These are phyloP conservation scores for Quercus cerris DNA, from an alignment of 306 rosid species.

Conservation along the genomic window DNA sequence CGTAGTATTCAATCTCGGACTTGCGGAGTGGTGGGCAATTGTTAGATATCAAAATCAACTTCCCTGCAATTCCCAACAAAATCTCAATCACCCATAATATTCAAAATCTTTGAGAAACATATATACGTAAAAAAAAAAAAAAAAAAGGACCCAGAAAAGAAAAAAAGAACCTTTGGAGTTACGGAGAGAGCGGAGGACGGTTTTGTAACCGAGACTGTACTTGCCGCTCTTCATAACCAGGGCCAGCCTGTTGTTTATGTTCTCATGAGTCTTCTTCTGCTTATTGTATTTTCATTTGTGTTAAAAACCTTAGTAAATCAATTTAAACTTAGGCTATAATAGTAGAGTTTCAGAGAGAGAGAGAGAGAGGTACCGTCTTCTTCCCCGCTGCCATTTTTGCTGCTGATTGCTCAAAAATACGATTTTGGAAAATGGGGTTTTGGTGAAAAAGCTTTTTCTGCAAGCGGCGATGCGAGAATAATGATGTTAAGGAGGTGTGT, in stretches of 20 bases:
- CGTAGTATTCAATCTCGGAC: conserved; percentile 80
- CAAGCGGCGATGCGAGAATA: not conserved
- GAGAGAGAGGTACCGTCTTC: conserved; percentile 41
- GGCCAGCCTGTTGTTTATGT: conserved; percentile 80
- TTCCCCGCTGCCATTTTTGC: conserved; percentile 47
- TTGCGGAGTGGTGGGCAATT: conserved; percentile 86
- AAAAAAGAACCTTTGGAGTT: conserved; percentile 55
- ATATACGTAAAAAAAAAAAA: not conserved
- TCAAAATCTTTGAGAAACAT: not conserved
- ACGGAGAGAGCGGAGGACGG: conserved; percentile 71
- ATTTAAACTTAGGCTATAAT: not conserved
- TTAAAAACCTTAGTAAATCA: not conserved
- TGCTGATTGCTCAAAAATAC: not conserved
- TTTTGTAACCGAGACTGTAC: conserved; percentile 66
- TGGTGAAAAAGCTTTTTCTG: too few species aligned
- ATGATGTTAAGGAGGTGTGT: too few species aligned
- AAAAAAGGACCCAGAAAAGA: not conserved
- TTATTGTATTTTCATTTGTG: not conserved
- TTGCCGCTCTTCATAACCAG: conserved; percentile 91
- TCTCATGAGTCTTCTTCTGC: conserved; percentile 86
- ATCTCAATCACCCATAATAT: not conserved
- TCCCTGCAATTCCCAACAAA: conserved; percentile 38
- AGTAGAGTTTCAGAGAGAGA: not conserved
- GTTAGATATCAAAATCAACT: conserved; percentile 73
- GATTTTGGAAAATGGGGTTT: too few species aligned